phyloP scores from a whole-genome alignment of 176 grass and related monocot genomes.

The Oryza glaberrima region DNA sequence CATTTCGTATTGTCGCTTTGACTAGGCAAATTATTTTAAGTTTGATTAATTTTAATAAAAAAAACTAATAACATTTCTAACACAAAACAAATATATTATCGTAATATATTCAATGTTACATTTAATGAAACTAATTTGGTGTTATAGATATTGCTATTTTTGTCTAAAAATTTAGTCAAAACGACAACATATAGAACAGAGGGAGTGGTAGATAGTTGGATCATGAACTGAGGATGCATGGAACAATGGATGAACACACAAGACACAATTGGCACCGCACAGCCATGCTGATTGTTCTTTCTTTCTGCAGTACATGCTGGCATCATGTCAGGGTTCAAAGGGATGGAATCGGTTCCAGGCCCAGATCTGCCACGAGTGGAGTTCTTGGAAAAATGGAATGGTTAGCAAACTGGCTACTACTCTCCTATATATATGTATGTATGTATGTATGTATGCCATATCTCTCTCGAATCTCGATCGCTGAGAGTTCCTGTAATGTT shows the following conservation, averaged over 20 bases:
- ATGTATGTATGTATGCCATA: not conserved
- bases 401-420: slow-evolving; percentile 32
- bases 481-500: not conserved
- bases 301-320: slow-evolving; percentile 80
- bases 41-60: too few relatives aligned
- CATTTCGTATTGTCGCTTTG: too few relatives aligned
- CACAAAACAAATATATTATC: too few relatives aligned
- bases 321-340: slow-evolving; percentile 83
- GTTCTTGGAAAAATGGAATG: slow-evolving; percentile 92
- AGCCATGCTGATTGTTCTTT: not conserved
- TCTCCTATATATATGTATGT: not conserved
- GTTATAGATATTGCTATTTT: too few relatives aligned
- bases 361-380: slow-evolving; percentile 77
- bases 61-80: too few relatives aligned
- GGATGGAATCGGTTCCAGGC: slow-evolving; percentile 76
- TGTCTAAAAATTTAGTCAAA: too few relatives aligned
- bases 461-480: not conserved
- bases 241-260: not conserved
- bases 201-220: not conserved
- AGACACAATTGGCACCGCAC: not conserved
- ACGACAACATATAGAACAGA: too few relatives aligned
- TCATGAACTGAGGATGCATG: not conserved
- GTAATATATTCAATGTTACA: too few relatives aligned
- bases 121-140: too few relatives aligned
- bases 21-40: too few relatives aligned